Evolutionary conservation across 179 eudicot species (phyloP).

Genomic region (Amaranthus tricolor): DNA sequence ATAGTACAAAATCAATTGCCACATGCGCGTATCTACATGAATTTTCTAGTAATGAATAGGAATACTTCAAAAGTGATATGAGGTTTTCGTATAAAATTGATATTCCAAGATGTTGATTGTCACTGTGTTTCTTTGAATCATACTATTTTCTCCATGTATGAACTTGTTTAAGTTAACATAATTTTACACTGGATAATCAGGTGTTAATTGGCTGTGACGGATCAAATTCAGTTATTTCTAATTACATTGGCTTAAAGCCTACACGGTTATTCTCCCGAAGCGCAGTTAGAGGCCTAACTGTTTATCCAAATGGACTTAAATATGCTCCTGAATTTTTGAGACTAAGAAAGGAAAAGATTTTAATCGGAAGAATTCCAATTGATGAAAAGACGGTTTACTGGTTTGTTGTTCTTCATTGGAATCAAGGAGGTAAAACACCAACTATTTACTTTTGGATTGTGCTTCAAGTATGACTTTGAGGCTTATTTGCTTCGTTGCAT

Average conservation of each 20-base stretch:
- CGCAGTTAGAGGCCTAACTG: slow-evolving; percentile 41
- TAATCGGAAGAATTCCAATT: slow-evolving; percentile 45
- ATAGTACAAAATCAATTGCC: background rate
- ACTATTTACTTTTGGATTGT: background rate
- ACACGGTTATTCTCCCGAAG: slow-evolving; percentile 24
- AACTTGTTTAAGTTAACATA: background rate
- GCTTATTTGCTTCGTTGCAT: background rate
- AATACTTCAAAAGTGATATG: background rate
- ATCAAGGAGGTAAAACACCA: slow-evolving; percentile 14
- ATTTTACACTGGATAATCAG: slow-evolving; percentile 22
- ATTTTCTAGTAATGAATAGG: background rate
- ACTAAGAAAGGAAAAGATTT: slow-evolving; percentile 24
- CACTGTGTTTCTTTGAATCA: background rate
- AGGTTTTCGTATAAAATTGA: background rate
- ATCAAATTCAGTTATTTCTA: slow-evolving; percentile 41
- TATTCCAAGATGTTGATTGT: background rate
- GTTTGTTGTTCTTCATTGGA: slow-evolving; percentile 29
- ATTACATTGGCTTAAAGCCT: slow-evolving; percentile 42
- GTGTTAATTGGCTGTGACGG: slow-evolving; percentile 64
- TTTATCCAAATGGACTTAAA: slow-evolving; percentile 50
- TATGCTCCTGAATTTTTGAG: slow-evolving; percentile 37
- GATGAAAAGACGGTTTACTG: slow-evolving; percentile 45
- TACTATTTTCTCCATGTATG: too few relatives aligned
- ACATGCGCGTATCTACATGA: background rate
- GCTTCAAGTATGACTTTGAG: background rate